Base-by-base conservation (phyloP, 805 yeast genomes). In the Myxozyma geophila region DNA sequence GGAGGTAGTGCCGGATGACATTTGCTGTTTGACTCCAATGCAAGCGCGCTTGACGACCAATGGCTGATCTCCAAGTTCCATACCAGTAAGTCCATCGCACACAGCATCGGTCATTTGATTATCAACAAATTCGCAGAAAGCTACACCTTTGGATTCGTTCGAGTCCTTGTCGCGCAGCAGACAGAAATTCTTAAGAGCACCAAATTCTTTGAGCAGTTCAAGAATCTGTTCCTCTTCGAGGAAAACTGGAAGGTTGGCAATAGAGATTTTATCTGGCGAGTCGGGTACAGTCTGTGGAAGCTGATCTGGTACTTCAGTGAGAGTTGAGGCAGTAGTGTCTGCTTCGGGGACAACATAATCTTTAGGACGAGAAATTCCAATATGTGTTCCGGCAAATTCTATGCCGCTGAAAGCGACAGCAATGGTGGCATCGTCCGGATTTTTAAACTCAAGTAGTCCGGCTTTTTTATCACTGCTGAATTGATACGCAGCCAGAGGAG, bases 91-190 rank as follows among this genome's bases (percentile, higher is more conserved):
- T 10, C 74, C 74, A 9, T 71, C 67, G 13, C 78, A 53, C 1
- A 77, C 74, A 10, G 72, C 73, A 7, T 73, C 72, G 2, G 71
- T 67, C 23, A 70, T 44, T 15, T 59, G 64, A 7, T 69, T 56
- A 37, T 73, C 72, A 12, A 69, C 70, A 63, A 74, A 81, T 61
- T 84, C 85, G 39, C 82, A 82, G 75, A 87, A 87, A 1, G 84
- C 87, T 28, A 85, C 72, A 0, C 91, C 91, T 63, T 79, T 76
- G 0, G 86, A 80, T n/a, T 79, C 80, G 53, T 80, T 81, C 2
- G 85, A 77, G 6, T 81, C 78, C 48, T 79, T 78, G 43, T 73
- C 71, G 13, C 79, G 73, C 15, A 85, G 68, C 19, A 84, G 68
- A 46, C 79, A 78, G 46, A 85, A 76, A 0, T 77, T 74, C 23